Base-by-base conservation (phyloP, 345 rosid species). In the Hypericum perforatum region DNA sequence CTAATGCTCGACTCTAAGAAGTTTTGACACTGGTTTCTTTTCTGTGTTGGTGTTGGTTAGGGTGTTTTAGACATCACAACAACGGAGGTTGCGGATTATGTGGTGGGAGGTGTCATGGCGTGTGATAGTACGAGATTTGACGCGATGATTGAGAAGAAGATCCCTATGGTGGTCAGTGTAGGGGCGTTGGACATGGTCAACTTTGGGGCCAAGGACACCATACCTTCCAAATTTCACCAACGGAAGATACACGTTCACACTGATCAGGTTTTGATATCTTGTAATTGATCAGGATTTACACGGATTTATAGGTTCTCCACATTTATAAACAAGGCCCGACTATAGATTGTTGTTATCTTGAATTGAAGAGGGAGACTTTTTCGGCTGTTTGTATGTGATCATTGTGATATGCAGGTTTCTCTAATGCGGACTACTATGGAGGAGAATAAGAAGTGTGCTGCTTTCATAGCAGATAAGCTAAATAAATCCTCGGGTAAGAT, bases 111-210 rank as follows among this genome's bases (percentile, higher is more conserved):
- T 49, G 87, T 81, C 63, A 86, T 86, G 95, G 89, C 98, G 54
- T 85, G 98, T 66, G 79, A 91, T 68, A 71, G 77, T 66, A 84
- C 86, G 48, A 95, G 95, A 43, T 91, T 87, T 59, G 84, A 87
- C 70, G 79, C 73, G 38, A 75, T 76, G 44, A 67, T 81, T 52
- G 88, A 91, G 70, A 79, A 73, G 77, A 81, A 80, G 64, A 73
- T 91, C 63, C 98, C 96, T 37, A 71, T 87, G 60, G 95, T 91
- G 41, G 67, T 91, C 54, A 91, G 96, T 53, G 80, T 82, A 4
- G 98, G 96, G 46, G 98, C 96, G 47, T 75, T 91, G 68, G 98
- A 91, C 70, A 85, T 82, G 92, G 98, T 82, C 66, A 91, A 81
- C 67, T 91, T 91, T 76, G 98, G 95, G 61, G 57, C 82, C 48